Evolutionary conservation across 768 basidiomycete genomes (phyloP).

Genomic region (Panaeolus papilionaceus): DNA sequence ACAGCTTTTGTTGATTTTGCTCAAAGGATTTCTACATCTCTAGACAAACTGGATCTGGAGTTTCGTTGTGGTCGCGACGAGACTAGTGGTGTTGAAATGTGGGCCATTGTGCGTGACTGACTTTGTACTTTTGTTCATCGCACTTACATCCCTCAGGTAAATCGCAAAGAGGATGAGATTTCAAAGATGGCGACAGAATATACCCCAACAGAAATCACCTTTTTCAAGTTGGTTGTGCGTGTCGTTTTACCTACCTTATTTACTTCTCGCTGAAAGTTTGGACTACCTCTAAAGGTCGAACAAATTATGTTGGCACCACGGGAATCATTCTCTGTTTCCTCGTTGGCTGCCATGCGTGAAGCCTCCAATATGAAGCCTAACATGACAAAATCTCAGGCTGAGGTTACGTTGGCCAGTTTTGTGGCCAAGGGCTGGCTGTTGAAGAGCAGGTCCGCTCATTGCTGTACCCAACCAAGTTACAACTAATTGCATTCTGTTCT

Average conservation of each 20-base stretch:
- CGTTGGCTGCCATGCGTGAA: conserved; percentile 78
- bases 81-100: conserved; percentile 64
- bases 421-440: conserved; percentile 83
- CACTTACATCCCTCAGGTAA: conserved; percentile 57
- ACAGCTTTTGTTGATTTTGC: conserved; percentile 69
- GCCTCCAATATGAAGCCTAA: conserved; percentile 62
- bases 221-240: conserved; percentile 83
- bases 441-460: conserved; percentile 68
- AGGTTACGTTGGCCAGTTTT: conserved; percentile 76
- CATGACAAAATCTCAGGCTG: conserved; percentile 79
- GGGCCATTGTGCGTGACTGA: conserved; percentile 62
- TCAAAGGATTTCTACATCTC: conserved; percentile 58
- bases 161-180: conserved; percentile 79
- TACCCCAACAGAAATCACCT: conserved; percentile 76
- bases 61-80: conserved; percentile 71
- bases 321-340: conserved; percentile 78
- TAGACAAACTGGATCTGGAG: conserved; percentile 78
- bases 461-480: neutral
- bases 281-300: conserved; percentile 64
- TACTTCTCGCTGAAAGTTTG: neutral
- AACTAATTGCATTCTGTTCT: conserved; percentile 17
- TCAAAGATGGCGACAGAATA: conserved; percentile 90
- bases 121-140: conserved; percentile 1
- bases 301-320: conserved; percentile 85
- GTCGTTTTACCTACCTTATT: neutral